phyloP scores from a whole-genome alignment of 768 basidiomycete genomes.

The Amanita fuliginea region DNA sequence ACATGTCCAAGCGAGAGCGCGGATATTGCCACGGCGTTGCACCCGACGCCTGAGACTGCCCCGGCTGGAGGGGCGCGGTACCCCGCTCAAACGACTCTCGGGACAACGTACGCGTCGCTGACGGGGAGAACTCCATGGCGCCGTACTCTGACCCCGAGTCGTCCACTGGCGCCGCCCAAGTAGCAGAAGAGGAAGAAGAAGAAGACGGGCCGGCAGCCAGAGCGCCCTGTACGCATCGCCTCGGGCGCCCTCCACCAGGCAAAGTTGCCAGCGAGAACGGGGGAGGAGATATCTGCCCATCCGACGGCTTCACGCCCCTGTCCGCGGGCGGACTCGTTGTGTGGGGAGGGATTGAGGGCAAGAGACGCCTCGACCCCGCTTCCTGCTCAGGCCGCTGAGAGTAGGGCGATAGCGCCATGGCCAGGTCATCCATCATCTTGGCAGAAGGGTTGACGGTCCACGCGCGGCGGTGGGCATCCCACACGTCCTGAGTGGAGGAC shows the following conservation, averaged over 20 bases:
- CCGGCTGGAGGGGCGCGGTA: not conserved
- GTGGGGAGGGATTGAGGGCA: constrained; percentile 8
- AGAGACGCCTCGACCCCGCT: constrained; percentile 11
- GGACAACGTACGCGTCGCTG: not conserved
- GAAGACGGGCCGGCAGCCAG: not conserved
- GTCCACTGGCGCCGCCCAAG: not conserved
- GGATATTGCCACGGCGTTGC: not conserved
- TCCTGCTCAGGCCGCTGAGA: constrained; percentile 13
- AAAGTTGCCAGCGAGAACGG: not conserved
- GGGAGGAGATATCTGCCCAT: constrained; percentile 1
- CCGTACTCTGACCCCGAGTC: not conserved
- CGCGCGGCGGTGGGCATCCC: constrained; percentile 16
- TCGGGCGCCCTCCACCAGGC: not conserved
- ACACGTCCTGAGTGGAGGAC: constrained; percentile 18
- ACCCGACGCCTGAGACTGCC: not conserved
- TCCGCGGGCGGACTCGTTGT: not conserved
- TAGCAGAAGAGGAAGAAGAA: not conserved
- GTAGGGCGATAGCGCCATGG: constrained; percentile 16
- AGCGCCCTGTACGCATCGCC: not conserved
- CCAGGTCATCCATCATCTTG: constrained; percentile 14
- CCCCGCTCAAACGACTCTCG: constrained; percentile 4
- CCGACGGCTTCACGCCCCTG: not conserved
- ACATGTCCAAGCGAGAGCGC: not conserved
- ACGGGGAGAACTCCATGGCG: not conserved
- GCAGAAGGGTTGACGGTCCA: constrained; percentile 15